Percentiles rank a stretch among this genome's conserved stretches.
Evolutionary conservation across 495 filamentous ascomycete species (phyloP).

Genomic region (Geoglossum glabrum): DNA sequence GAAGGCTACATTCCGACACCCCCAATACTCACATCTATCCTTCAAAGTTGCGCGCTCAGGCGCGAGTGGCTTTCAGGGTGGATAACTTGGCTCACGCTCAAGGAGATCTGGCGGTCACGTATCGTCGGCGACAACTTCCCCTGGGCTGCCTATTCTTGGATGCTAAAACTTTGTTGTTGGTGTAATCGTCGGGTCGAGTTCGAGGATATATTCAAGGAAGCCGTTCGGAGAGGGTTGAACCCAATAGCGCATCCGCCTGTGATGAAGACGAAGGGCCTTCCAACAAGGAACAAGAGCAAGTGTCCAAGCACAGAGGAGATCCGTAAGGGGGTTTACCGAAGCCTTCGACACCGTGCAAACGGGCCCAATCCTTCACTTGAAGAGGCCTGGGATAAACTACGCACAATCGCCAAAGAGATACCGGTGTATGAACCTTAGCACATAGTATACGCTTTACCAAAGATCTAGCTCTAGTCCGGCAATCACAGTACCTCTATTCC

Average conservation of each 20-base stretch:
- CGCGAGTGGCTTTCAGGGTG: slow-evolving; percentile 1
- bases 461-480: not conserved
- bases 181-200: slow-evolving; percentile 1
- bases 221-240: not conserved
- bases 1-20: not conserved
- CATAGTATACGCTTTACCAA: not conserved
- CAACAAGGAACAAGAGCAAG: not conserved
- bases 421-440: not conserved
- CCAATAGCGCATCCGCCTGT: not conserved
- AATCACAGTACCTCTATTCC: no score
- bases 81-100: not conserved
- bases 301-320: not conserved
- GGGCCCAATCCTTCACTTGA: not conserved
- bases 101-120: not conserved
- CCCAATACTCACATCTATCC: slow-evolving; percentile 2
- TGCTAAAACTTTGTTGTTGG: slow-evolving; percentile 3
- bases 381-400: not conserved
- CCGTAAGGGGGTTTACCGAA: not conserved
- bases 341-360: not conserved
- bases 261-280: not conserved
- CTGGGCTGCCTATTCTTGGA: not conserved
- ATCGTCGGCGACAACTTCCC: not conserved
- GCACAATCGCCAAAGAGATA: not conserved
- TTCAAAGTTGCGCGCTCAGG: not conserved
- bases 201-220: not conserved